Conservation (phyloP, 23 red algal genomes). For the Chondrus crispus region DNA sequence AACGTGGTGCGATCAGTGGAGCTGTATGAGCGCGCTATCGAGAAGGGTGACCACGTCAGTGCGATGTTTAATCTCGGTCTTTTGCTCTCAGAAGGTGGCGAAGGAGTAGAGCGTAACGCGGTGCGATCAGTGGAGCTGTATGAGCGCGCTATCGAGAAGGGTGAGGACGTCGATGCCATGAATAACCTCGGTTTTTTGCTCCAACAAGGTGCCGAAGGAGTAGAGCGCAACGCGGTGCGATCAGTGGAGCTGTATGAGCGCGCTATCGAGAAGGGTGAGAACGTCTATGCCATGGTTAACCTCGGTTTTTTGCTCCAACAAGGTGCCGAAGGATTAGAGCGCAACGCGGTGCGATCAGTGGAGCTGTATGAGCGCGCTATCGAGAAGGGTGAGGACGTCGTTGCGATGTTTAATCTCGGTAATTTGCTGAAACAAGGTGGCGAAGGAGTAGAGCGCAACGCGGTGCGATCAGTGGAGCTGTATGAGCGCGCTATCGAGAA, state of each 20-base stretch:
- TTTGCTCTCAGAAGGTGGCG: not conserved
- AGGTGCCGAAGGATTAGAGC: slow-evolving; percentile 2
- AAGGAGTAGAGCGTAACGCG: not conserved
- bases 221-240: not conserved
- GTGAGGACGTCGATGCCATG: not conserved
- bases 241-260: slow-evolving; percentile 19
- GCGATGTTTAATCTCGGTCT: not conserved
- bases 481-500: not conserved
- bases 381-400: not conserved
- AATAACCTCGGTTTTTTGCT: slow-evolving; percentile 5
- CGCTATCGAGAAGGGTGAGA: not conserved
- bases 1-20: not conserved
- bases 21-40: not conserved
- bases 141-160: not conserved
- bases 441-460: not conserved
- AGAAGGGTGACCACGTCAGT: not conserved
- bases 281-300: slow-evolving; percentile 15
- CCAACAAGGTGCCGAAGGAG: not conserved
- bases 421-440: not conserved
- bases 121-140: not conserved
- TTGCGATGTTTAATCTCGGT: slow-evolving; percentile 6
- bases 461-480: not conserved
- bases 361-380: not conserved
- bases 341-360: not conserved
- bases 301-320: slow-evolving; percentile 10